Conservation (phyloP, 306 rosid species). For the Trichosanthes truncata region DNA sequence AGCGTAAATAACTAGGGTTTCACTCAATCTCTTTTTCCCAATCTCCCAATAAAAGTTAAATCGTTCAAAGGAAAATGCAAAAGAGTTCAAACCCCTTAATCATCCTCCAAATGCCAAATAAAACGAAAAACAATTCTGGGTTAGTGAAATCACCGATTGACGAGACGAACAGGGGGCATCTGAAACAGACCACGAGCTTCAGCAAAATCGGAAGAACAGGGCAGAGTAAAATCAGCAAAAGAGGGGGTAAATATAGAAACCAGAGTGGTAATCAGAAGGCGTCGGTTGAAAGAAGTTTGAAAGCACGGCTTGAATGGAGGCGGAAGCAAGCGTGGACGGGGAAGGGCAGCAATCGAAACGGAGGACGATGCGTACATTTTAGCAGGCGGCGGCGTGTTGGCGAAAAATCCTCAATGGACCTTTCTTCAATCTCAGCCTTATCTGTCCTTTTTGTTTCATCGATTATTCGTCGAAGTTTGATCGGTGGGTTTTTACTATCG, state of each 20-base stretch:
- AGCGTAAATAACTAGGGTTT: not conserved
- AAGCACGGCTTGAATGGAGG: slow-evolving; percentile 3
- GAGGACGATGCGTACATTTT: not conserved
- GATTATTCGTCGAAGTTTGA: not conserved
- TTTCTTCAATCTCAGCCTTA: not conserved
- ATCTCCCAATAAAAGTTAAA: not conserved
- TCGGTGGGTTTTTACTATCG: not conserved
- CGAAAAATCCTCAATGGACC: not conserved
- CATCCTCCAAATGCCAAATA: not conserved
- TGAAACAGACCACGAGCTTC: slow-evolving; percentile 38
- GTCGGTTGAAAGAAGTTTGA: slow-evolving; percentile 17
- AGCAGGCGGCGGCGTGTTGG: not conserved
- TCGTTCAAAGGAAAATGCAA: not conserved
- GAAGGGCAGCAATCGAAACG: not conserved
- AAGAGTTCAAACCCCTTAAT: not conserved
- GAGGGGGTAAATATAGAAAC: slow-evolving; percentile 19
- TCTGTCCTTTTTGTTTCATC: not conserved
- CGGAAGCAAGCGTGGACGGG: not conserved
- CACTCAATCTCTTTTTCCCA: not conserved
- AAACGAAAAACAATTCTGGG: not conserved
- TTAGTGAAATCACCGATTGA: slow-evolving; percentile 23
- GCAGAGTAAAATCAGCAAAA: not conserved
- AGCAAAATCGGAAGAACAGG: slow-evolving; percentile 8
- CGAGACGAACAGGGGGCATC: slow-evolving; percentile 38
- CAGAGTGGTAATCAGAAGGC: slow-evolving; percentile 18